These are phyloP conservation scores for Magnusiomyces suaveolens DNA, from an alignment of 1,139 yeast genomes.

Conservation along the genomic window DNA sequence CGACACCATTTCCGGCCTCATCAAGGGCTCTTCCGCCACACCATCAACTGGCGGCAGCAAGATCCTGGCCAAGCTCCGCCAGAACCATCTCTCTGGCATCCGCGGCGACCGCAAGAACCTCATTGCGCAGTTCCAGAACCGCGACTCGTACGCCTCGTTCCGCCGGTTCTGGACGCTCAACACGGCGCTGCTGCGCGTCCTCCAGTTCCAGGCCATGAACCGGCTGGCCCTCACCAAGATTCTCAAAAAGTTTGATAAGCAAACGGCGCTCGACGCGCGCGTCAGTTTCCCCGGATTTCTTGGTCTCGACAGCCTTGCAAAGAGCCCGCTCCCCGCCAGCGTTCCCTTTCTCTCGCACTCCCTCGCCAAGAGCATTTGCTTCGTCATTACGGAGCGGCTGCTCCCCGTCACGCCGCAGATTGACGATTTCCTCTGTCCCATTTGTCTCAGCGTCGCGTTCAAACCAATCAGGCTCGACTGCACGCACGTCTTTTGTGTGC, in stretches of 20 bases:
- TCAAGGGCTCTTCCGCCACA: neutral
- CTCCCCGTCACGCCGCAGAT: constrained; percentile 56
- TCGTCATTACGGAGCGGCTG: constrained; percentile 45
- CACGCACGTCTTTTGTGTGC: constrained; percentile 58
- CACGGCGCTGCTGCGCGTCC: constrained; percentile 45
- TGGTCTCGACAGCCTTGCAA: neutral
- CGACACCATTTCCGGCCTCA: neutral
- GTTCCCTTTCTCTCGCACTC: constrained; percentile 41
- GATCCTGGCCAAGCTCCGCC: neutral
- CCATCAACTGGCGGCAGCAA: neutral
- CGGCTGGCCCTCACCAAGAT: constrained; percentile 57
- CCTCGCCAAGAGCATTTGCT: constrained; percentile 47
- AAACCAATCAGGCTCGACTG: constrained; percentile 59
- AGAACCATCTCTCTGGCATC: neutral
- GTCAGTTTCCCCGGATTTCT: constrained; percentile 21
- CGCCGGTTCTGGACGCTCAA: constrained; percentile 46
- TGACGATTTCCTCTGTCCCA: constrained; percentile 67
- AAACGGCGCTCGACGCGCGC: constrained; percentile 46
- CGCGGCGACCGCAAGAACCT: constrained; percentile 19
- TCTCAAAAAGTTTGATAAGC: constrained; percentile 65
- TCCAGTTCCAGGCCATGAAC: constrained; percentile 55
- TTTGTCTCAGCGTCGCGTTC: constrained; percentile 59
- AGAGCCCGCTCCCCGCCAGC: neutral
- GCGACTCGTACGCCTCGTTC: constrained; percentile 41
- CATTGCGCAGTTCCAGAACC: constrained; percentile 40